Evolutionary conservation across 2,329 filamentous ascomycete genomes (phyloP).

Genomic region (Fusarium sp.): DNA sequence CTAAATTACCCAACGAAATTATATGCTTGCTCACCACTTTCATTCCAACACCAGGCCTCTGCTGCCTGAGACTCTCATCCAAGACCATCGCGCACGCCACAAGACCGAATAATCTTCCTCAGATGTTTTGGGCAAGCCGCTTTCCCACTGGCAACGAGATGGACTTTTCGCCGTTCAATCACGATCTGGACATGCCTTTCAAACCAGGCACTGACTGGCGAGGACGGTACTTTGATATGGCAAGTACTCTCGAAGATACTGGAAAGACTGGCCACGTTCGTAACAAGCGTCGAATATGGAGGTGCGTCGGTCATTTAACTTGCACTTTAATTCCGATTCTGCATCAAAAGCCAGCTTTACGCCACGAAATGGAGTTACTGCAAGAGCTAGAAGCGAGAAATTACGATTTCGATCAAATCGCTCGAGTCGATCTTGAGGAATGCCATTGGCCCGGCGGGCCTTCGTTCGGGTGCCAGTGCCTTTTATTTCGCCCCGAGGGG

Average conservation of each 20-base stretch:
- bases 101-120: background rate
- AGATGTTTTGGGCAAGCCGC: slow-evolving; percentile 32
- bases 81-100: background rate
- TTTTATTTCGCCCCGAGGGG: background rate
- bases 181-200: too few relatives aligned
- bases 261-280: background rate
- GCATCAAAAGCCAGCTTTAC: background rate
- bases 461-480: background rate
- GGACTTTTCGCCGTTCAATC: background rate
- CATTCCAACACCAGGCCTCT: slow-evolving; percentile 5
- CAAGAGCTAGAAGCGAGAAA: background rate
- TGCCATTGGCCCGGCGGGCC: background rate
- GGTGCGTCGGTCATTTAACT: background rate
- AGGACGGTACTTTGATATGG: slow-evolving; percentile 1
- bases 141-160: slow-evolving; percentile 15
- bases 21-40: background rate
- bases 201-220: background rate
- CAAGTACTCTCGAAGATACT: background rate
- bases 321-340: background rate
- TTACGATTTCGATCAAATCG: background rate
- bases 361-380: fast-evolving
- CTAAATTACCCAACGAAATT: slow-evolving; percentile 4
- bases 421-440: background rate
- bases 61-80: slow-evolving; percentile 17
- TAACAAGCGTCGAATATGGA: slow-evolving; percentile 8